Evolutionary conservation across 225 moss, liverwort and hornwort genomes (phyloP).

Genomic region (Physcomitrium patens): DNA sequence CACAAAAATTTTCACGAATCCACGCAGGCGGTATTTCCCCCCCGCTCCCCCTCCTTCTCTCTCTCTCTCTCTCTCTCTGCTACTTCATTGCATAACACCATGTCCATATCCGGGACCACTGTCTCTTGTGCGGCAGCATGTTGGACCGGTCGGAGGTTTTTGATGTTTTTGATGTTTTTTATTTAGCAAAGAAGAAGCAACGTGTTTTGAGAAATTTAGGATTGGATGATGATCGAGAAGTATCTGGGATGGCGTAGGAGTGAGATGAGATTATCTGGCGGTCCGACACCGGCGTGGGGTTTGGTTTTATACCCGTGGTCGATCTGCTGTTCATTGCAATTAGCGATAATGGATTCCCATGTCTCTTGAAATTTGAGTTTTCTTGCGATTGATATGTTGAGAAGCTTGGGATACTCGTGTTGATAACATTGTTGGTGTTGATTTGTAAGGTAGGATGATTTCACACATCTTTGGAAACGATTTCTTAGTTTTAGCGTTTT

Average conservation of each 20-base stretch:
- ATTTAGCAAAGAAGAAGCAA: neutral
- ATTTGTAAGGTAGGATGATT: neutral
- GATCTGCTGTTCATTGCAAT: constrained; percentile 4
- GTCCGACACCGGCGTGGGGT: neutral
- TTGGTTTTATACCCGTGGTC: too few species aligned
- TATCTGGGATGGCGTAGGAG: neutral
- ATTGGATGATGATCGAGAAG: neutral
- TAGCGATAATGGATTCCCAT: neutral
- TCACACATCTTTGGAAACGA: neutral
- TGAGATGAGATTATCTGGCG: neutral
- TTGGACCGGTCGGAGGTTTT: too few species aligned
- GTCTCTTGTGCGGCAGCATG: neutral
- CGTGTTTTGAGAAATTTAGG: neutral
- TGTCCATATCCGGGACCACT: neutral
- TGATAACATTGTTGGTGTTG: neutral
- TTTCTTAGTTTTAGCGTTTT: neutral
- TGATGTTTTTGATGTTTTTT: neutral
- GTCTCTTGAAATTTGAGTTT: neutral
- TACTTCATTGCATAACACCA: neutral
- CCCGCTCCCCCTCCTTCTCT: neutral
- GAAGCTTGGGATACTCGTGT: neutral
- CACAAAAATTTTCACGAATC: constrained; percentile 93
- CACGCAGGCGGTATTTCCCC: constrained; percentile 68
- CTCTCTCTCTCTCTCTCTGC: too few species aligned
- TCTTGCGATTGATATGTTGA: neutral